phyloP scores from a whole-genome alignment of 108 stramenopile species.

The Stephanodiscus minutulus region DNA sequence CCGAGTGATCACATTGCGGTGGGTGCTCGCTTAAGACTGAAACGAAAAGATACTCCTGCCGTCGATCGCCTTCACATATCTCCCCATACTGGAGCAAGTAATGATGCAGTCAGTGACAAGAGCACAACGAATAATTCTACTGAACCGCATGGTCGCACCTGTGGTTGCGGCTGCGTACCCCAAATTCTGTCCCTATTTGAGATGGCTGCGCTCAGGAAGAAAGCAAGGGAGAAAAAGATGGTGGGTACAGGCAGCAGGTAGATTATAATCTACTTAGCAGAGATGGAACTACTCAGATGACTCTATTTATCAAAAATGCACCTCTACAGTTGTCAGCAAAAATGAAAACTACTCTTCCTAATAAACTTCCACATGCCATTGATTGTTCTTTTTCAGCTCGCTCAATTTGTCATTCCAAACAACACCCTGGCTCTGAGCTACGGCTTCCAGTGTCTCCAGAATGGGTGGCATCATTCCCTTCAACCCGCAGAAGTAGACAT shows the following conservation, averaged over 20 bases:
- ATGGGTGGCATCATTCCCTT: constrained; percentile 94
- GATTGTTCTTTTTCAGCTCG: constrained; percentile 65
- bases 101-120: constrained; percentile 11
- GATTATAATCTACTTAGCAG: too few relatives aligned
- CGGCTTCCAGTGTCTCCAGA: constrained; percentile 71
- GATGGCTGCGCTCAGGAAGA: constrained; percentile 80
- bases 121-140: background rate
- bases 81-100: background rate
- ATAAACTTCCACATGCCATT: constrained; percentile 89
- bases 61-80: background rate
- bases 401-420: constrained; percentile 66
- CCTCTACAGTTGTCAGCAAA: too few relatives aligned
- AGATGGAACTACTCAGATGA: background rate
- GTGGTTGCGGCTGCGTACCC: constrained; percentile 79
- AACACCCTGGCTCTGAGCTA: constrained; percentile 55
- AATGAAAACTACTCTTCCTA: constrained; percentile 21
- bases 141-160: constrained; percentile 38
- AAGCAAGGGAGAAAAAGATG: constrained; percentile 34
- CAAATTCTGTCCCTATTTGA: constrained; percentile 69
- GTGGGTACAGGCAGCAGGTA: constrained; percentile 18
- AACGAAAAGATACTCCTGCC: background rate
- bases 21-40: constrained; percentile 61
- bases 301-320: background rate
- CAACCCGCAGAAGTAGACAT: constrained; percentile 88
- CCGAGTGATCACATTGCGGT: constrained; percentile 88